Evolutionary conservation across 164 flowering plant genomes (phyloP), one percentile per base, ranked within the genome.

Genomic region (Platanus orientalis): DNA sequence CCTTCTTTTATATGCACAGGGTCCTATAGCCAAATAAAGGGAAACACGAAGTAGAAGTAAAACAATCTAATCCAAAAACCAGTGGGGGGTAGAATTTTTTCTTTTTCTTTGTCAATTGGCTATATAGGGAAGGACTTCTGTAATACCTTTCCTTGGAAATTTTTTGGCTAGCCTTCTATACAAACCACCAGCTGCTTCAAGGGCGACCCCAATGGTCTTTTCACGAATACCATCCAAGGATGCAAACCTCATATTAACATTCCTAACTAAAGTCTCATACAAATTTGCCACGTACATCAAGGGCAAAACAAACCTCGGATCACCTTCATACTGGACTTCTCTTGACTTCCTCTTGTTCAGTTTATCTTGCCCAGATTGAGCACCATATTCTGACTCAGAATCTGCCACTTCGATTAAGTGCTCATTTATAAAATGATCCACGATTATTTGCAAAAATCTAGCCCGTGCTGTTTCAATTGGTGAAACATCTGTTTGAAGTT

Each of bases 171-270:
- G 86, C 75, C 74, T 85, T 80, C 97, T 81, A 53, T 95, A 92
- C 81, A 92, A 76, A 50, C 99, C 99, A 70, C 99, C 99, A 73
- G 99, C 90, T 44, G 97, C 97, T 78, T 95, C 99, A 74, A 95
- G 97, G 39, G 99, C 97, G 28, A 95, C 92, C 19, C 97, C 97
- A 63, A 95, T 86, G 51, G 88, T 86, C 84, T 95, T 95, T 56
- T 90, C 99, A 64, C 96, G 94, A 68, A 81, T 69, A 54, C 94
- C 92, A 76, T 71, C 80, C 70, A 95, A 69, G 24, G 97, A 80
- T 52, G 80, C 80, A 68, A 95, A 83, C 76, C 96, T 86, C 54
- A 78, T 64, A 65, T 95, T 92, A 54, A 78, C 97, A 64, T 92
- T 90, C 73, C 68, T 78, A 47, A 79, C 97, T 47, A 95, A 72